phyloP scores from a whole-genome alignment of 148 eudicot species.

The Rhododendron williamsianum region DNA sequence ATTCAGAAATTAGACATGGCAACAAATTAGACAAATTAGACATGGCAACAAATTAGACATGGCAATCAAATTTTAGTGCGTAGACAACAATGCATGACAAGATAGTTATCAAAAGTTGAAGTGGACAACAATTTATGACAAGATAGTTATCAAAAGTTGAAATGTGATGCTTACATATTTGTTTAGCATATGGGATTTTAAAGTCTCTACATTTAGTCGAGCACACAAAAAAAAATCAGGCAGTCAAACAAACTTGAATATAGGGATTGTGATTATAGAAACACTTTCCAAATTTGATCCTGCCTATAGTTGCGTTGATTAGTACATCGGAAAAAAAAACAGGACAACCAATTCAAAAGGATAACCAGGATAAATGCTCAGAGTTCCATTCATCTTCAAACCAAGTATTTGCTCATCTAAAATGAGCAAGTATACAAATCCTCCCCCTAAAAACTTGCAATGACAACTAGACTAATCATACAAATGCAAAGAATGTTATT shows the following conservation, averaged over 20 bases:
- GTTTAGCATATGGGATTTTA: neutral
- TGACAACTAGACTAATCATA: neutral
- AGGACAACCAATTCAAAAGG: constrained; percentile 5
- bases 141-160: neutral
- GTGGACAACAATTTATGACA: neutral
- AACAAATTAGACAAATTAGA: neutral
- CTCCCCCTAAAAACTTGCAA: neutral
- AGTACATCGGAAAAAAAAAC: neutral
- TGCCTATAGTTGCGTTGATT: neutral
- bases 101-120: neutral
- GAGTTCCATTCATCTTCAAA: neutral
- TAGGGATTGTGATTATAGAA: neutral
- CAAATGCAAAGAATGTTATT: neutral
- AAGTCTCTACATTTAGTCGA: neutral
- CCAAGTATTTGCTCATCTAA: neutral
- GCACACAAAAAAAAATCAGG: neutral
- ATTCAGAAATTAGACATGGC: neutral
- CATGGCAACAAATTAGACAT: neutral
- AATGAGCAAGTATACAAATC: neutral
- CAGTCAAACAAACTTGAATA: neutral
- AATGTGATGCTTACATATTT: neutral
- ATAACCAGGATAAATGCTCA: neutral
- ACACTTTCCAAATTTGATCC: neutral
- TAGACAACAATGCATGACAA: neutral
- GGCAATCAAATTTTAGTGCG: neutral